Evolutionary conservation across 2,329 filamentous ascomycete species (phyloP).

Genomic region (Alternaria longipes): DNA sequence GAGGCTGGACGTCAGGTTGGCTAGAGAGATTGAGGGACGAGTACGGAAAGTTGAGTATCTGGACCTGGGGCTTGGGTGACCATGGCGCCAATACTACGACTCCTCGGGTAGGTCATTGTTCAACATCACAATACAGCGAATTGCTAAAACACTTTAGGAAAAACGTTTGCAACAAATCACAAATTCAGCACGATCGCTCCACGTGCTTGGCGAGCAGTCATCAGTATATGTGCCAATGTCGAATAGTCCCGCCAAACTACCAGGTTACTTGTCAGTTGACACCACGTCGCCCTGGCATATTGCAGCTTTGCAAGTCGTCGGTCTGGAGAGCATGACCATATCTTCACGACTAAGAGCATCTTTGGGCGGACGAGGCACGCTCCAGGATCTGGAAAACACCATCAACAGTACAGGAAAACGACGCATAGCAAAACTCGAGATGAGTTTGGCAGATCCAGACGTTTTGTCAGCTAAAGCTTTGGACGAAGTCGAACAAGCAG

Average conservation of each 20-base stretch:
- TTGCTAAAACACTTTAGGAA: slow-evolving; percentile 56
- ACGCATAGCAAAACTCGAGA: slow-evolving; percentile 76
- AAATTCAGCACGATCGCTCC: slow-evolving; percentile 78
- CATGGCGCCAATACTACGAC: slow-evolving; percentile 43
- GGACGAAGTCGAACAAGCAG: slow-evolving; percentile 34
- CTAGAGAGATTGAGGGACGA: slow-evolving; percentile 81
- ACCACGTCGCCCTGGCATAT: slow-evolving; percentile 77
- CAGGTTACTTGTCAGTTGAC: slow-evolving; percentile 69
- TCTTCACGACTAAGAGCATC: slow-evolving; percentile 71
- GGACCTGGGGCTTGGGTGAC: slow-evolving; percentile 85
- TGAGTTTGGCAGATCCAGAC: slow-evolving; percentile 64
- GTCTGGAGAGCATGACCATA: slow-evolving; percentile 80
- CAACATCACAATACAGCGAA: neutral
- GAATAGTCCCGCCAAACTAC: slow-evolving; percentile 66
- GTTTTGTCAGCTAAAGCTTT: slow-evolving; percentile 37
- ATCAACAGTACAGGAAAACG: slow-evolving; percentile 82
- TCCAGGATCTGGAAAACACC: slow-evolving; percentile 71
- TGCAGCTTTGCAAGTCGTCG: slow-evolving; percentile 77
- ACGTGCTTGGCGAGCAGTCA: slow-evolving; percentile 73
- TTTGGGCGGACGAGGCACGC: slow-evolving; percentile 57
- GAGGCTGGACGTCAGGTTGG: slow-evolving; percentile 57
- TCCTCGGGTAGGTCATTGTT: slow-evolving; percentile 53
- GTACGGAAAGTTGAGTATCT: slow-evolving; percentile 85
- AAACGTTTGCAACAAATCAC: slow-evolving; percentile 71
- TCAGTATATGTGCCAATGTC: slow-evolving; percentile 80